Evolutionary conservation across 148 eudicot species (phyloP), one percentile per base, ranked within the genome.

Genomic region (Drosera capensis): DNA sequence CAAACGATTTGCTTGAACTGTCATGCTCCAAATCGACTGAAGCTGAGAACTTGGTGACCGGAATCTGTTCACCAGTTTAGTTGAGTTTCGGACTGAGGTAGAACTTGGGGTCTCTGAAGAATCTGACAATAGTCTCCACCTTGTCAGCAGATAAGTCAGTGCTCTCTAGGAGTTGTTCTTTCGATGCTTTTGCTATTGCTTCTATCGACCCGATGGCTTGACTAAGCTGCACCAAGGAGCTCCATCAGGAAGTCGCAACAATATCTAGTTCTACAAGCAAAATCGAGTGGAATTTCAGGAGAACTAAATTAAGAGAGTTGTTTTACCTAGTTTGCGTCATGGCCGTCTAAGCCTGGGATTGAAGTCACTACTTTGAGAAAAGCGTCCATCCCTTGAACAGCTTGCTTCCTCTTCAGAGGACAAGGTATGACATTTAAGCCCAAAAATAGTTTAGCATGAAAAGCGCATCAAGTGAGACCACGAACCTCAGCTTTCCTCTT

Each of bases 121-220:
- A 92, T 67, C 68, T 76, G 43, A 54, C 49, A 16, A 92, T 70
- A 8, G 47, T 85, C 63, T 92, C 99, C 34, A 78, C 99, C 64
- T 78, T 92, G 35, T 74, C 83, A 43, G 86, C 70, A 44, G 95
- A 76, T 61, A 92, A 85, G 56, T 92, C 99, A 19, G 94, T 92
- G 56, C 64, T 85, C 52, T 76, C 88, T 75, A 81, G 6, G 28
- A 85, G 67, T 46, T 61, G 51, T 40, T 75, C 80, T 69, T 81
- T 85, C 28, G 99, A 68, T 48, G 88, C 78, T 61, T 80, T 90
- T 26, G 99, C 88, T 57, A 90, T 78, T 60, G 78, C 88, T 81
- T 84, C 95, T 47, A 90, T 74, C 16, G 99, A 90, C 29, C 99
- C 99, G 35, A 90, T 66, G 43, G 82, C 77, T 64, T 80, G 95